phyloP scores from a whole-genome alignment of 345 rosid species.

The Syzygium aromaticum region DNA sequence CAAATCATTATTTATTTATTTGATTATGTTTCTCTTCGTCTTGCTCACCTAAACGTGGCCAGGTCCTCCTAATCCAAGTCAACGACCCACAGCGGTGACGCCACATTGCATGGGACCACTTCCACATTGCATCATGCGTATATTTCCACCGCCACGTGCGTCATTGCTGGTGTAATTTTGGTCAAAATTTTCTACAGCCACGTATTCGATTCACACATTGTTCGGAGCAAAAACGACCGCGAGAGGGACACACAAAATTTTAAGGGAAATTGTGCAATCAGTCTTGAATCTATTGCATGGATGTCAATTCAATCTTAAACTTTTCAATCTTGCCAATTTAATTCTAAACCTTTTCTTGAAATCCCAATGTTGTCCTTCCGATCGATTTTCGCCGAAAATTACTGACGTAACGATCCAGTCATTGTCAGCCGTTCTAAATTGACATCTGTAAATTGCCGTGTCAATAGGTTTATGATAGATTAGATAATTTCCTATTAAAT shows the following conservation, averaged over 20 bases:
- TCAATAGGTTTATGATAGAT: background rate
- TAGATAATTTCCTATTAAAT: fast-evolving
- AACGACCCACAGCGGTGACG: background rate
- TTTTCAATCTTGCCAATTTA: background rate
- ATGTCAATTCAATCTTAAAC: fast-evolving
- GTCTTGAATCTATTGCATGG: background rate
- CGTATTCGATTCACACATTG: background rate
- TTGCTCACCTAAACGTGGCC: background rate
- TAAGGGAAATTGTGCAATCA: background rate
- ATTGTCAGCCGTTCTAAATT: fast-evolving
- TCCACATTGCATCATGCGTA: background rate
- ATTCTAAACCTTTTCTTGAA: fast-evolving
- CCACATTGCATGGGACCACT: background rate
- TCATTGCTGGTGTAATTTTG: background rate
- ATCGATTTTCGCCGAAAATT: fast-evolving
- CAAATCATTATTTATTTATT: background rate
- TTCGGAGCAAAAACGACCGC: background rate
- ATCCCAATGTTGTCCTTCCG: fast-evolving
- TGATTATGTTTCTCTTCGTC: background rate
- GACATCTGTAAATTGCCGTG: fast-evolving
- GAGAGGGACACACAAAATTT: background rate
- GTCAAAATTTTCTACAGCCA: background rate
- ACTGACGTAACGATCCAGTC: fast-evolving
- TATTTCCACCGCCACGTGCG: background rate
- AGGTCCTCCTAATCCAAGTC: background rate